phyloP scores from a whole-genome alignment of 208 protist species.

The Spongospora subterranea region DNA sequence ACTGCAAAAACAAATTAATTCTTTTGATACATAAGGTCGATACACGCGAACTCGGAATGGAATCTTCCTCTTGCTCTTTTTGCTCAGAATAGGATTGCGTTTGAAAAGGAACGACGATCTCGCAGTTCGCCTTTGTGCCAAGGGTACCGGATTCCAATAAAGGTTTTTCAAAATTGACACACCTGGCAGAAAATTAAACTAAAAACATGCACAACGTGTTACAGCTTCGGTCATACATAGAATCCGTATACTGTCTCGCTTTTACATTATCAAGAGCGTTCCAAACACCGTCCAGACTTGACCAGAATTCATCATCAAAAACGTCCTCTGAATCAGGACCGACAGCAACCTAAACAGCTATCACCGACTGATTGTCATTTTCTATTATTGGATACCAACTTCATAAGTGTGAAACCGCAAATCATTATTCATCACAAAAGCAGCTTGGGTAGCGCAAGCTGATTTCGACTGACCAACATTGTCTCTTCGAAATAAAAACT shows the following conservation, averaged over 20 bases:
- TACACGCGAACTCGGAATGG: slow-evolving; percentile 37
- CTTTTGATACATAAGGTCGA: neutral
- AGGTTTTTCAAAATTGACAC: slow-evolving; percentile 92
- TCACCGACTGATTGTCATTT: neutral
- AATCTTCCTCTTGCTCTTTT: slow-evolving; percentile 60
- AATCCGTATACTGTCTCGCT: slow-evolving; percentile 75
- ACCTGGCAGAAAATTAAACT: slow-evolving; percentile 65
- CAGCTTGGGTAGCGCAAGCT: neutral
- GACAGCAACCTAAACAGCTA: slow-evolving; percentile 74
- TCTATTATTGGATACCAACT: neutral
- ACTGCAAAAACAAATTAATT: slow-evolving; percentile 43
- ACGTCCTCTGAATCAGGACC: slow-evolving; percentile 91
- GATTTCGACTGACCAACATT: slow-evolving; percentile 85
- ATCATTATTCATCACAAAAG: neutral
- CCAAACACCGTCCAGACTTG: slow-evolving; percentile 80
- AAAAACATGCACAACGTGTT: neutral
- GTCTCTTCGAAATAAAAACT: slow-evolving; percentile 97
- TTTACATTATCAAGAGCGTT: slow-evolving; percentile 98
- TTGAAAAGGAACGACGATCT: slow-evolving; percentile 57
- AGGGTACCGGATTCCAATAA: slow-evolving; percentile 99
- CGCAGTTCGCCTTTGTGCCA: slow-evolving; percentile 82
- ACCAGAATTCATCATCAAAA: slow-evolving; percentile 91
- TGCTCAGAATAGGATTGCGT: slow-evolving; percentile 61
- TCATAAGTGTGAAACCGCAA: neutral
- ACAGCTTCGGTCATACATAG: slow-evolving; percentile 41